These are phyloP conservation scores for Cyberlindnera saturnus DNA, from an alignment of 805 yeast genomes.

Conservation along the genomic window DNA sequence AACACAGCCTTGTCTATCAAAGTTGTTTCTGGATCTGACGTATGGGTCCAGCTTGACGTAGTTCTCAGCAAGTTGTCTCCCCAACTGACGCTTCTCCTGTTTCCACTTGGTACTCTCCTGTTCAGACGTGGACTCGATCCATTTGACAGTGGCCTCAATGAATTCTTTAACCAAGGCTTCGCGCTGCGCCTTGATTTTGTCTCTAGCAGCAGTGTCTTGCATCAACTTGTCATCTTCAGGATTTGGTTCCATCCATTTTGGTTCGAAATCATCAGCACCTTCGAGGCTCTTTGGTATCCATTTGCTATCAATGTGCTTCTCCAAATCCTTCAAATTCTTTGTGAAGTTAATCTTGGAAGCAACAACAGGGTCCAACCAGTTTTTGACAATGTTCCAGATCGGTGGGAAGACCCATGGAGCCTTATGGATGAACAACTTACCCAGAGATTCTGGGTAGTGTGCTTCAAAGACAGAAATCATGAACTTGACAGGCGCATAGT, in stretches of 20 bases:
- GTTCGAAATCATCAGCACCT: conserved; percentile 58
- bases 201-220: conserved; percentile 39
- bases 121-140: conserved; percentile 65
- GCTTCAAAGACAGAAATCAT: conserved; percentile 88
- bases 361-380: conserved; percentile 96
- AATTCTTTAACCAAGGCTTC: conserved; percentile 45
- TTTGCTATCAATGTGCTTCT: conserved; percentile 49
- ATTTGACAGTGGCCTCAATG: conserved; percentile 59
- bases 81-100: conserved; percentile 48
- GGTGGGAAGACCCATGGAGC: conserved; percentile 98
- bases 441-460: conserved; percentile 92
- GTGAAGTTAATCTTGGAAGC: conserved; percentile 88
- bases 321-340: conserved; percentile 59
- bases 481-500: conserved; percentile 85
- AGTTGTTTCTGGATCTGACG: conserved; percentile 69
- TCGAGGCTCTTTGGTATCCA: conserved; percentile 70
- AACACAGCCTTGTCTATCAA: conserved; percentile 62
- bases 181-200: conserved; percentile 44
- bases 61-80: conserved; percentile 50
- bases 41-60: conserved; percentile 75
- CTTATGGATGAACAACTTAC: conserved; percentile 76
- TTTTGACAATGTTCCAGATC: conserved; percentile 87
- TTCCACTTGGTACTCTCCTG: conserved; percentile 43
- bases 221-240: conserved; percentile 48
- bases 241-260: conserved; percentile 56